Evolutionary conservation across 2,329 filamentous ascomycete genomes (phyloP).

Genomic region (Penicillium sp.): DNA sequence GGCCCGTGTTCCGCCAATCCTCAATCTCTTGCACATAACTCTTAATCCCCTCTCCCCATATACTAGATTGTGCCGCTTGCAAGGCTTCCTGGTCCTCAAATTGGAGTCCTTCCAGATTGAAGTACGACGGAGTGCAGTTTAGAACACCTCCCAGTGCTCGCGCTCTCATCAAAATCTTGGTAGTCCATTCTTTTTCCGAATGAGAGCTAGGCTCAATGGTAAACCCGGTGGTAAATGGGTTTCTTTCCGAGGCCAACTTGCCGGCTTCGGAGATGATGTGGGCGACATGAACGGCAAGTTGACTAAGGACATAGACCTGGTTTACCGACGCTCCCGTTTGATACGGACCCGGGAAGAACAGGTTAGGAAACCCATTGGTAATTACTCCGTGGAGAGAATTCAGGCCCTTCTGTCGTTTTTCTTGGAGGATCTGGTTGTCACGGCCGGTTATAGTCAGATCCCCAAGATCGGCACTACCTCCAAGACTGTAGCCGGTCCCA

Average conservation of each 20-base stretch:
- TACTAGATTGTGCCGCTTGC: constrained; percentile 28
- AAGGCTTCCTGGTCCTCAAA: constrained; percentile 26
- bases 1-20: constrained; percentile 27
- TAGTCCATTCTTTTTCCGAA: constrained; percentile 51
- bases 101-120: constrained; percentile 47
- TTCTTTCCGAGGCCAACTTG: constrained; percentile 5
- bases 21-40: constrained; percentile 28
- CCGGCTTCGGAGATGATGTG: constrained; percentile 43
- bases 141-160: constrained; percentile 41
- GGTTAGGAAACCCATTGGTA: constrained; percentile 54
- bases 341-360: constrained; percentile 49
- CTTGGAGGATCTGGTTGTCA: constrained; percentile 44
- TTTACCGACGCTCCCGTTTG: constrained; percentile 46
- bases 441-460: constrained; percentile 46
- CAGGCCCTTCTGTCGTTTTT: constrained; percentile 48
- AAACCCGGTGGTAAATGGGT: not conserved
- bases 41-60: constrained; percentile 34
- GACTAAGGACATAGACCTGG: constrained; percentile 39
- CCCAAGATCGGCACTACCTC: constrained; percentile 32
- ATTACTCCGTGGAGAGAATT: constrained; percentile 54
- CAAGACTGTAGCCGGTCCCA: constrained; percentile 46
- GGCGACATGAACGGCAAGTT: constrained; percentile 43
- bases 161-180: constrained; percentile 41
- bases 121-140: constrained; percentile 57
- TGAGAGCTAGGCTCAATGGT: constrained; percentile 43